These are phyloP conservation scores for Dovyalis caffra DNA, from an alignment of 345 rosid genomes.

Conservation along the genomic window DNA sequence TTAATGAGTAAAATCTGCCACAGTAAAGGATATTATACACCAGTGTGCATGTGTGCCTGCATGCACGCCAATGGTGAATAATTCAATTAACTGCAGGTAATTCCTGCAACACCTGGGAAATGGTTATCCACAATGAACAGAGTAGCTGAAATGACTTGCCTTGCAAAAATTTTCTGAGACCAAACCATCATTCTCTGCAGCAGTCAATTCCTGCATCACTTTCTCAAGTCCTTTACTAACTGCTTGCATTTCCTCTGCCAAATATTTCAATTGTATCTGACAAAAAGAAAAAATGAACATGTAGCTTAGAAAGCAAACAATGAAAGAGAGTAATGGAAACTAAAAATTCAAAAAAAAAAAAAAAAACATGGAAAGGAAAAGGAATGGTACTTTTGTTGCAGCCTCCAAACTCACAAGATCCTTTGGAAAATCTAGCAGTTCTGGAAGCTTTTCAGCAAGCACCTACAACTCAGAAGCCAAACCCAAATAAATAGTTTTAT, in stretches of 20 bases:
- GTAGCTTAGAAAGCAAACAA: not conserved
- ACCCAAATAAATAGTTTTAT: not conserved
- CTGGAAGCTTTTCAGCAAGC: conserved; percentile 31
- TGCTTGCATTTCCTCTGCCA: conserved; percentile 42
- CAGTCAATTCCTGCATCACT: conserved; percentile 32
- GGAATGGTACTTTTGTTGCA: conserved; percentile 25
- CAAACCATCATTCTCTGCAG: conserved; percentile 31
- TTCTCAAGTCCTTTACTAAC: conserved; percentile 34
- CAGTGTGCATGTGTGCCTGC: not conserved
- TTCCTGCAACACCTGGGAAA: not conserved
- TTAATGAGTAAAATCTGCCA: not conserved
- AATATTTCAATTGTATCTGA: conserved; percentile 34
- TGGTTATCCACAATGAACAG: conserved; percentile 4
- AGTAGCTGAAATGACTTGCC: conserved; percentile 15
- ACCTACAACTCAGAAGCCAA: conserved; percentile 15
- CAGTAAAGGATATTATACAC: not conserved
- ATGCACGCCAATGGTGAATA: not conserved
- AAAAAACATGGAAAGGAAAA: not conserved
- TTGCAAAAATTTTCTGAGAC: conserved; percentile 24
- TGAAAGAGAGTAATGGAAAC: not conserved
- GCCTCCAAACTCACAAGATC: conserved; percentile 32
- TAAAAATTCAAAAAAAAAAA: not conserved
- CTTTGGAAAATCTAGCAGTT: conserved; percentile 27
- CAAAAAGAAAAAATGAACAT: not conserved
- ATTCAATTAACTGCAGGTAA: not conserved